Percentiles rank a stretch among this genome's conserved stretches.
phyloP scores from a whole-genome alignment of 179 eudicot species.

The Spinacia oleracea region DNA sequence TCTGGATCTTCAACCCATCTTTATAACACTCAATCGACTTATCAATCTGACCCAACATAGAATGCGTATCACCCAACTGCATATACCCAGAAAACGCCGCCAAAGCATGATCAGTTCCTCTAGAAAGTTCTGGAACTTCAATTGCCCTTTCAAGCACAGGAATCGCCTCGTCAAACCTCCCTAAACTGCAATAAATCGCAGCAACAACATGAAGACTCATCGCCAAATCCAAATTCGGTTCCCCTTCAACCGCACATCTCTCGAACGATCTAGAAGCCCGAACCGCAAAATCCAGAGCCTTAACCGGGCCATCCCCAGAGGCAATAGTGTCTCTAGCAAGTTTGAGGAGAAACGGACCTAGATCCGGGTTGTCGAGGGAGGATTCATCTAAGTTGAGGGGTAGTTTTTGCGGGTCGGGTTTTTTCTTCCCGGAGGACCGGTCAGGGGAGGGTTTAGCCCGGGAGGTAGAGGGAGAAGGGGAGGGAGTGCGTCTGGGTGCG shows the following conservation, averaged over 20 bases:
- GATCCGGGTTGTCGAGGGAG: conserved; percentile 91
- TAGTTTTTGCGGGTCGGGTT: conserved; percentile 27
- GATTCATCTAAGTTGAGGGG: conserved; percentile 49
- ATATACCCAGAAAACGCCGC: conserved; percentile 91
- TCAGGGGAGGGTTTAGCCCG: conserved; percentile 86
- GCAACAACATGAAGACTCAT: conserved; percentile 93
- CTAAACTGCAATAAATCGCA: conserved; percentile 91
- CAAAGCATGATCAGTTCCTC: conserved; percentile 82
- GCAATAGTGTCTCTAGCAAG: conserved; percentile 87
- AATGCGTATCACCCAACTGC: conserved; percentile 95
- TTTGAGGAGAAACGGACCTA: conserved; percentile 88
- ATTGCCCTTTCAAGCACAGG: conserved; percentile 81
- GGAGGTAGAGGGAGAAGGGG: conserved; percentile 85
- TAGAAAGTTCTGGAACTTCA: conserved; percentile 58
- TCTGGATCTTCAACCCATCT: conserved; percentile 77
- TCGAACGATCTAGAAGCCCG: conserved; percentile 86
- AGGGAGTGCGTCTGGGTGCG: conserved; percentile 53
- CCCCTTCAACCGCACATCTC: conserved; percentile 65
- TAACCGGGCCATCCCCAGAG: conserved; percentile 77
- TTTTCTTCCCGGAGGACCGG: conserved; percentile 71
- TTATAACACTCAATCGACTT: conserved; percentile 69
- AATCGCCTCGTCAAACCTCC: conserved; percentile 83
- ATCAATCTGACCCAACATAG: conserved; percentile 91
- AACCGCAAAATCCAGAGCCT: conserved; percentile 82
- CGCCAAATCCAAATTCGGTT: conserved; percentile 77